Evolutionary conservation across 202 grass and related monocot species (phyloP).

Genomic region (Schoenoplectus triqueter): DNA sequence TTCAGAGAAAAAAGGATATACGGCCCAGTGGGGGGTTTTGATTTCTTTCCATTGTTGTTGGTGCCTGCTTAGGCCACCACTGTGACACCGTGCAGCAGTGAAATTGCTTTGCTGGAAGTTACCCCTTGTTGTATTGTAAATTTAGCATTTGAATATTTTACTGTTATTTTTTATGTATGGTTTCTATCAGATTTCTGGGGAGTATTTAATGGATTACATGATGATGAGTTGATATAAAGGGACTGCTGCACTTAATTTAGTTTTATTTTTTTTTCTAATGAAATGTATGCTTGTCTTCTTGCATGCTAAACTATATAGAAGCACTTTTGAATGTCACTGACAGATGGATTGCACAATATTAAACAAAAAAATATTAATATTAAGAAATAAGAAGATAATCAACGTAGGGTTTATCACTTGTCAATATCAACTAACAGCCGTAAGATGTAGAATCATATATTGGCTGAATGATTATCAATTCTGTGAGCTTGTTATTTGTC

Average conservation of each 20-base stretch:
- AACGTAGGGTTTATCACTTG: background rate
- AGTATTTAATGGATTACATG: background rate
- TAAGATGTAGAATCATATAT: background rate
- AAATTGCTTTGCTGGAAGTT: conserved; percentile 30
- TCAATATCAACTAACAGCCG: background rate
- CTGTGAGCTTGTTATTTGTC: no score
- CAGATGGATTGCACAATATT: background rate
- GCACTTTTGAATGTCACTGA: background rate
- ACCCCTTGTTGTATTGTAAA: conserved; percentile 19
- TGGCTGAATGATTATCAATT: no score
- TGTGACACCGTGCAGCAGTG: background rate
- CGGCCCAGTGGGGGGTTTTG: conserved; percentile 1
- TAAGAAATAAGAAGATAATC: background rate
- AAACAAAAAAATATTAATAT: background rate
- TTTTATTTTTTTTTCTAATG: no score
- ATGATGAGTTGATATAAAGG: background rate
- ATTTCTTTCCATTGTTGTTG: conserved; percentile 33
- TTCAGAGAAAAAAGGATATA: background rate
- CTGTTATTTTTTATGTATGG: background rate
- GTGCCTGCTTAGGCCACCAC: background rate
- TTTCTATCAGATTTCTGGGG: background rate
- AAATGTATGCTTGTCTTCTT: background rate
- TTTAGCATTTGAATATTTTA: background rate
- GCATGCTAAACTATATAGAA: background rate
- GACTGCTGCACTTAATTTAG: no score